Base-by-base conservation (phyloP, 2,329 filamentous ascomycete genomes). In the Thielaviopsis cerberus region DNA sequence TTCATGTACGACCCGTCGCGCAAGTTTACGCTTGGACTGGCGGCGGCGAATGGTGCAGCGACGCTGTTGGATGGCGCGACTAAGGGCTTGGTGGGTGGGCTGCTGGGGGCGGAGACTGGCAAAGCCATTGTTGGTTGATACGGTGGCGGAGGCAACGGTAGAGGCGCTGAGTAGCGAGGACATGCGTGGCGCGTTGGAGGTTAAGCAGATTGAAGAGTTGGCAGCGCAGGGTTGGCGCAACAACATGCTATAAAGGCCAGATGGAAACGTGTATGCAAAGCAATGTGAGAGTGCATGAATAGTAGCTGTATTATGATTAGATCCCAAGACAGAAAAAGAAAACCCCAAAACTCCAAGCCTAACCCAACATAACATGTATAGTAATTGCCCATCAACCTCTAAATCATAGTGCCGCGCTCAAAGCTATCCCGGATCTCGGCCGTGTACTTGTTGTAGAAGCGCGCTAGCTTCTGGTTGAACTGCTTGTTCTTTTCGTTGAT, bases 401-500 rank as follows among this genome's bases (percentile, higher is more conserved):
- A 97, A 69, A 97, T 92, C 79, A 94, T 94, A 3, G 92, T 97
- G 20, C 92, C 92, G 63, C 92, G 81, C 78, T 98, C 92, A 69
- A 98, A 98, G 70, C 86, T 96, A 68, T 98, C 92, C 67, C 92
- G 78, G 65, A 98, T 97, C 70, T 98, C 92, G 30, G 86, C 82
- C 52, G 92, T 98, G 71, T 98, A 98, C 76, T 95, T 94, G 74
- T 98, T 92, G 73, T 98, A 98, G 74, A 97, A 98, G 64, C 92
- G 78, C 57, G 85, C 77, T 70, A 98, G 75, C 74, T 98, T 97
- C 74, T 94, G 83, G 81, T 98, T 98, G 76, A 98, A 98, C 77
- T 96, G 89, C 77, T 97, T 97, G 77, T 98, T 98, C 84, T 98
- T 96, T 73, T 96, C 89, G 73, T 98, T 98, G 79, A 98, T 98